phyloP scores from a whole-genome alignment of 2,329 filamentous ascomycete species.

The Arthroderma sp. region DNA sequence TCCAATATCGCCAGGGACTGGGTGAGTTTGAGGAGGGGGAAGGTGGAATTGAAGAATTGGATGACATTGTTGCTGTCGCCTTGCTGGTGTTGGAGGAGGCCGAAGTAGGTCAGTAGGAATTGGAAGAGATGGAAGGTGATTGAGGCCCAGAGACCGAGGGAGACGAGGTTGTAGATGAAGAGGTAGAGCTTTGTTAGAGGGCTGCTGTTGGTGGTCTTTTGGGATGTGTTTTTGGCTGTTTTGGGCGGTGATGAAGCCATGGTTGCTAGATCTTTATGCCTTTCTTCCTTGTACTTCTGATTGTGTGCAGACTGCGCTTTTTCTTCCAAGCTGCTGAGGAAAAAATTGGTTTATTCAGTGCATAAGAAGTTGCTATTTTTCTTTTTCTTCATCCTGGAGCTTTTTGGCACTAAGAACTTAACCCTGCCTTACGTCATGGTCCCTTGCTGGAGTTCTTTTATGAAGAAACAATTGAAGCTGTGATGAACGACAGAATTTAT shows the following conservation, averaged over 20 bases:
- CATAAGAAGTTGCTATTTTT: too few relatives aligned
- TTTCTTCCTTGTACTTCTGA: too few relatives aligned
- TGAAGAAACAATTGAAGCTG: too few relatives aligned
- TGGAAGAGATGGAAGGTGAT: conserved; percentile 57
- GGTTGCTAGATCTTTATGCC: too few relatives aligned
- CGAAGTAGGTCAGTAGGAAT: conserved; percentile 36
- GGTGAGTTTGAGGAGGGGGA: conserved; percentile 42
- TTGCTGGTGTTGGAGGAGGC: conserved; percentile 24
- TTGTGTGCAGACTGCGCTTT: too few relatives aligned
- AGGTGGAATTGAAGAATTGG: conserved; percentile 34
- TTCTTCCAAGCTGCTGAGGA: too few relatives aligned
- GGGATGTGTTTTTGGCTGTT: conserved; percentile 55
- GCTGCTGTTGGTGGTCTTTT: conserved; percentile 44
- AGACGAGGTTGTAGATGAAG: conserved; percentile 70
- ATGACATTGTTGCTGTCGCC: conserved; percentile 21
- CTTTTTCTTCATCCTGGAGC: too few relatives aligned
- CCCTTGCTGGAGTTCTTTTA: too few relatives aligned
- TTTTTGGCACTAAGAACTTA: too few relatives aligned
- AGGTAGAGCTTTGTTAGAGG: conserved; percentile 45
- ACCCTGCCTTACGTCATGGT: too few relatives aligned
- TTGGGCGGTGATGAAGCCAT: conserved; percentile 40
- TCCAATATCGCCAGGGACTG: conserved; percentile 78
- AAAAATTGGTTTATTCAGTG: too few relatives aligned
- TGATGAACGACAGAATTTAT: too few relatives aligned
- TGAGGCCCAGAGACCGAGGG: conserved; percentile 61